Base-by-base conservation (phyloP, 768 basidiomycete species). In the Suillus alpinus region DNA sequence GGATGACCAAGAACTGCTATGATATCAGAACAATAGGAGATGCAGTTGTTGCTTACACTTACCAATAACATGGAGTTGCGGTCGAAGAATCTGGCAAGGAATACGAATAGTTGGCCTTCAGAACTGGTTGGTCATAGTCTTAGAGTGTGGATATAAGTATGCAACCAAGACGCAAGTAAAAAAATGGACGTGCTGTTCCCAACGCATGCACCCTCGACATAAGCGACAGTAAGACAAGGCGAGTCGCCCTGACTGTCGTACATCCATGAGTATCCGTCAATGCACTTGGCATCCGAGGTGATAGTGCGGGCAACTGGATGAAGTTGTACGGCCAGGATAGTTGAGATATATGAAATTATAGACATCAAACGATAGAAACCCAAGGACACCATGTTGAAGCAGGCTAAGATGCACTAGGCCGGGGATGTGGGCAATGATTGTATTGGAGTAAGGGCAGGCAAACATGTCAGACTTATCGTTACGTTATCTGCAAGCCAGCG, bases 1-100 rank as follows among this genome's bases (percentile, higher is more conserved):
- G 10, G 78, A 80, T 20, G 79, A 76, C 83, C 83, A 85, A 1
- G 84, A 85, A 51, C 84, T 86, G 36, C 41, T 5, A 10, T 14
- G 1, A 32, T 39, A 59, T 32, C 34, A 39, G 34, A 4, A 20
- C 4, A 43, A 32, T 31, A 23, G 9, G 6, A 56, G 36, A 31
- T 3, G 20, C 14, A 57, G 53, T 23, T 26, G 37, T 10, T 10
- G 14, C 23, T 8, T 10, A 16, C 37, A 37, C 68, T 1, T 61
- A 73, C 72, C 72, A 73, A 29, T 74, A 73, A 52, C 72, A 73
- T 31, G 63, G 60, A 43, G 64, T 73, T 5, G 47, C 68, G 0
- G 61, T 74, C 0, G 66, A n/a, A 6, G 64, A 66, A 41, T 58
- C 65, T 16, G 72, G 73, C 9, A 68, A 23, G 53, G 69, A 0